These are phyloP conservation scores for Alternaria dauci DNA, from an alignment of 2,329 filamentous ascomycete genomes.

Conservation along the genomic window DNA sequence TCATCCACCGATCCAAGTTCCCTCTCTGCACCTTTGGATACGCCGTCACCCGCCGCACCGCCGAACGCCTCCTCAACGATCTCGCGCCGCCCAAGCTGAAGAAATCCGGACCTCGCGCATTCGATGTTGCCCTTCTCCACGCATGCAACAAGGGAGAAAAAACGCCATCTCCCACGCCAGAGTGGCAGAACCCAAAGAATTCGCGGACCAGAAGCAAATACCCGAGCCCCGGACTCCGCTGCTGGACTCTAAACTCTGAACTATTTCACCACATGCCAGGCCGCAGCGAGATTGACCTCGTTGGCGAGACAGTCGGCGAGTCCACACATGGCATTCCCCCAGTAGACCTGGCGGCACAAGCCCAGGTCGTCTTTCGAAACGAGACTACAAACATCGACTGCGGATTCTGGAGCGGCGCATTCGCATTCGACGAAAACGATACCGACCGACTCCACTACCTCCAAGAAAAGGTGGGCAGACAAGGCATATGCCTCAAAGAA, in stretches of 20 bases:
- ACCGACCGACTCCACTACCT: slow-evolving; percentile 43
- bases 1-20: slow-evolving; percentile 53
- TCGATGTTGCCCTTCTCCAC: slow-evolving; percentile 55
- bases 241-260: slow-evolving; percentile 56
- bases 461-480: slow-evolving; percentile 48
- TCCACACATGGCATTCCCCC: slow-evolving; percentile 41
- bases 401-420: slow-evolving; percentile 52
- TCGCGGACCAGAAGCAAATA: slow-evolving; percentile 41
- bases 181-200: slow-evolving; percentile 30
- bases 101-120: slow-evolving; percentile 47
- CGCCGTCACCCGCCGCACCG: slow-evolving; percentile 52
- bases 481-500: slow-evolving; percentile 51
- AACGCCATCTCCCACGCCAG: slow-evolving; percentile 39
- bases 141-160: slow-evolving; percentile 48
- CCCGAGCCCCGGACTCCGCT: slow-evolving; percentile 48
- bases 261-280: slow-evolving; percentile 57
- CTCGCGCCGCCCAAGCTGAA: slow-evolving; percentile 47
- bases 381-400: slow-evolving; percentile 52
- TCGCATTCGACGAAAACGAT: slow-evolving; percentile 47
- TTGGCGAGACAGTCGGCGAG: slow-evolving; percentile 42
- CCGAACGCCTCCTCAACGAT: slow-evolving; percentile 50
- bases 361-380: slow-evolving; percentile 41
- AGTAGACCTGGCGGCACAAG: slow-evolving; percentile 46
- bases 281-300: slow-evolving; percentile 49
- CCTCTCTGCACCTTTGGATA: slow-evolving; percentile 58